phyloP scores from a whole-genome alignment of 2,329 filamentous ascomycete genomes.

The Stagonosporopsis vannaccii region DNA sequence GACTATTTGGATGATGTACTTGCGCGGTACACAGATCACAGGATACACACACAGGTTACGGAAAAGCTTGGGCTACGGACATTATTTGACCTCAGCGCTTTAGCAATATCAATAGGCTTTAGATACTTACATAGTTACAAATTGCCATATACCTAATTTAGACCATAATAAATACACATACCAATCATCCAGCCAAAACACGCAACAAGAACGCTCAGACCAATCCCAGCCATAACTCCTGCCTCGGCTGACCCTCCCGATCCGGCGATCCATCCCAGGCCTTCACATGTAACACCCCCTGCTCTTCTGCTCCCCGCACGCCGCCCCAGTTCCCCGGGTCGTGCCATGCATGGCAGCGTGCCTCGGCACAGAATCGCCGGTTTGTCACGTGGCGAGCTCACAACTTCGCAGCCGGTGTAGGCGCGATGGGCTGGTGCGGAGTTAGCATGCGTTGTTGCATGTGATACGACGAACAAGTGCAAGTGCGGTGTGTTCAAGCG shows the following conservation, averaged over 20 bases:
- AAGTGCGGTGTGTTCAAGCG: neutral
- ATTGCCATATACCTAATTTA: neutral
- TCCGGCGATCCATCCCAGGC: too few species aligned
- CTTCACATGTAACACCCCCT: constrained; percentile 3
- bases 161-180: neutral
- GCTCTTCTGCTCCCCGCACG: constrained; percentile 5
- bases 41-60: neutral
- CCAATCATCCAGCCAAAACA: neutral
- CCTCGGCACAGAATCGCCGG: constrained; percentile 4
- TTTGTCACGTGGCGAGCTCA: constrained; percentile 11
- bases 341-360: neutral
- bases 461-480: neutral
- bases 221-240: neutral
- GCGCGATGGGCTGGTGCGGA: constrained; percentile 4
- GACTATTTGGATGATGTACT: neutral
- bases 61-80: constrained; percentile 1
- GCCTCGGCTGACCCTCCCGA: constrained; percentile 1
- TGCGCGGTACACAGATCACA: neutral
- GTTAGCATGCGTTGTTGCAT: constrained; percentile 5
- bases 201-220: neutral
- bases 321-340: neutral
- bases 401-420: constrained; percentile 15
- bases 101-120: neutral
- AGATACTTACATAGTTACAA: neutral
- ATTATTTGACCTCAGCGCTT: neutral